These are phyloP conservation scores for Ploettnerulaceae sp. DNA, from an alignment of 2,329 filamentous ascomycete genomes.

Conservation along the genomic window DNA sequence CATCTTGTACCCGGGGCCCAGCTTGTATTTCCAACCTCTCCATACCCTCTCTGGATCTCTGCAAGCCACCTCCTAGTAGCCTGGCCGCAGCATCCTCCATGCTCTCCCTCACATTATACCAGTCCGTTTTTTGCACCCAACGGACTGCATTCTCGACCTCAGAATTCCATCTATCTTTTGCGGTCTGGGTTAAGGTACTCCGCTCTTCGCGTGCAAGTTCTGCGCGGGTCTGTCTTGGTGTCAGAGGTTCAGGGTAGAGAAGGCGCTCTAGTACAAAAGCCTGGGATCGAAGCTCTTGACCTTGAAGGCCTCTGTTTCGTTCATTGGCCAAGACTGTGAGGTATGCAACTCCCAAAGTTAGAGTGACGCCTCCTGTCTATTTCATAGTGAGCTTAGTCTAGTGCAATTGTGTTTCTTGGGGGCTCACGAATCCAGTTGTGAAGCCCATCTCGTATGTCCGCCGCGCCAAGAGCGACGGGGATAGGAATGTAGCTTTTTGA, in stretches of 20 bases:
- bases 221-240: constrained; percentile 46
- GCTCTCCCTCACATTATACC: constrained; percentile 55
- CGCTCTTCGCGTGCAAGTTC: constrained; percentile 48
- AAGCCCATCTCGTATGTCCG: constrained; percentile 57
- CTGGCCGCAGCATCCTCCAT: constrained; percentile 46
- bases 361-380: constrained; percentile 69
- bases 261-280: constrained; percentile 49
- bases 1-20: constrained; percentile 35
- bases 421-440: constrained; percentile 66
- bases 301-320: constrained; percentile 58
- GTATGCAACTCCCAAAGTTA: constrained; percentile 70
- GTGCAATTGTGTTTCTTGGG: background rate
- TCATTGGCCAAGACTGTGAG: constrained; percentile 66
- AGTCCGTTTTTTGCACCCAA: constrained; percentile 63
- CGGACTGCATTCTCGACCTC: constrained; percentile 64
- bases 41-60: constrained; percentile 30
- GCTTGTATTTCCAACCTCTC: constrained; percentile 31
- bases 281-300: constrained; percentile 52
- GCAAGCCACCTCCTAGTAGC: constrained; percentile 35
- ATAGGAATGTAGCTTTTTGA: background rate
- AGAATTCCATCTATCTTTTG: constrained; percentile 74
- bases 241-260: constrained; percentile 44
- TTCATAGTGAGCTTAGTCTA: constrained; percentile 13
- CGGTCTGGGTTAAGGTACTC: constrained; percentile 55
- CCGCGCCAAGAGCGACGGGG: constrained; percentile 19